Base-by-base conservation (phyloP, 2,329 filamentous ascomycete genomes). In the Orbilia blumenaviensis region DNA sequence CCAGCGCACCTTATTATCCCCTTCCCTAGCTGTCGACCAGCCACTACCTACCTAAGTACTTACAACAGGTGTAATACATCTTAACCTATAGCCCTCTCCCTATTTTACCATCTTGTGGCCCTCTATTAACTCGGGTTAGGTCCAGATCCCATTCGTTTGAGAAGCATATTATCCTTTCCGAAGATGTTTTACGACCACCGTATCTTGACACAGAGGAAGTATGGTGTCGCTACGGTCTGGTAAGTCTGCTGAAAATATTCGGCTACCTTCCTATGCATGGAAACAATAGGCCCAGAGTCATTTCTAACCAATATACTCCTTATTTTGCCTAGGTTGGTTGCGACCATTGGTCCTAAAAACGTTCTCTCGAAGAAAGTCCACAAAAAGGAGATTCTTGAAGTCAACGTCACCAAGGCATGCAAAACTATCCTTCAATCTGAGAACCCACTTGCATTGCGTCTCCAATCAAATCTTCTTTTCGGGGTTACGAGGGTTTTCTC, bases 221-320 rank as follows among this genome's bases (percentile, higher is more conserved):
- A 97, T 87, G 95, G 95, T 67, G 92, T 99, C 69, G 91, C 94
- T 12, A 99, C 94, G 1, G 90, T 99, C 75, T 99, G 95, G 94
- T 96, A 86, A 81, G 88, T 60, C 21, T 12, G 16, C 32, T 41
- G 14, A 21, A 10, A 12, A 81, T 23, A 23, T 29, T 1, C n/a
- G 6, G 42, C 6, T 12, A 46, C 14, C 7, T 6, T 12, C 2
- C 42, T 10, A 46, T 23, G n/a, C n/a, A n/a, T n/a, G n/a, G n/a
- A n/a, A n/a, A n/a, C n/a, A n/a, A n/a, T n/a, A n/a, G n/a, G n/a
- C n/a, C n/a, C n/a, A n/a, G n/a, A n/a, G n/a, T n/a, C n/a, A n/a
- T 12, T 56, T 3, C 32, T 4, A n/a, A 23, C 46, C 38, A 34
- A 27, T 44, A 14, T 32, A 34, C n/a, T n/a, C n/a, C n/a, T n/a